Base-by-base conservation (phyloP, 1,139 yeast genomes). In the Suhomyces choctaworum region DNA sequence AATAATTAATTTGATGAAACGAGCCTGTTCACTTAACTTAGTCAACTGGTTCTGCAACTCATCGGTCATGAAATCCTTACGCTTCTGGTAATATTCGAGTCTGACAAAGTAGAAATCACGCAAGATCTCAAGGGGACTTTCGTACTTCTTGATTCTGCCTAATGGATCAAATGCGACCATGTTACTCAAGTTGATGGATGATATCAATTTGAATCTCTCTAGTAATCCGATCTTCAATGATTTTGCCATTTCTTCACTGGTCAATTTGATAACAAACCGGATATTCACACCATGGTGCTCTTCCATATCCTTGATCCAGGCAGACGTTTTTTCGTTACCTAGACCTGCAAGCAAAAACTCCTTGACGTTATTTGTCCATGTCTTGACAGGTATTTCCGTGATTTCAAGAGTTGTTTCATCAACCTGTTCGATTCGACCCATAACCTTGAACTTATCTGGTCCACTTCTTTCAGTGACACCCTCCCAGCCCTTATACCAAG, bases 401-500 rank as follows among this genome's bases (percentile, higher is more conserved):
- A 94, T 92, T 44, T 86, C 96, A 34, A 94, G 53, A 0, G 94
- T 86, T 37, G 73, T 82, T 30, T 80, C 84, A 48, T 88, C 96
- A 34, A 85, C 56, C 57, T 87, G 89, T 51, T 85, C 90, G 51
- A 90, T 82, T 40, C 70, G 72, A 45, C 99, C 99, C 45, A 74
- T 76, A 42, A 88, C 77, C 48, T 80, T 78, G 60, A 74, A 94
- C 50, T 77, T 82, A 40, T 83, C 95, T 16, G 70, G 64, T 6
- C 76, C 81, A 26, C 74, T 61, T 45, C 75, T 71, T 49, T 83
- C 92, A 34, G 89, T 73, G 1, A 73, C 69, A 31, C 99, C 99
- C 29, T 79, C 81, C 97, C 97, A 94, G 12, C 97, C 97, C 60
- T 89, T 79, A 58, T 75, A 94, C 98, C 98, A 94, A 0, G 99